Base-by-base conservation (phyloP, 2,329 filamentous ascomycete genomes). In the Epicoccum nigrum region DNA sequence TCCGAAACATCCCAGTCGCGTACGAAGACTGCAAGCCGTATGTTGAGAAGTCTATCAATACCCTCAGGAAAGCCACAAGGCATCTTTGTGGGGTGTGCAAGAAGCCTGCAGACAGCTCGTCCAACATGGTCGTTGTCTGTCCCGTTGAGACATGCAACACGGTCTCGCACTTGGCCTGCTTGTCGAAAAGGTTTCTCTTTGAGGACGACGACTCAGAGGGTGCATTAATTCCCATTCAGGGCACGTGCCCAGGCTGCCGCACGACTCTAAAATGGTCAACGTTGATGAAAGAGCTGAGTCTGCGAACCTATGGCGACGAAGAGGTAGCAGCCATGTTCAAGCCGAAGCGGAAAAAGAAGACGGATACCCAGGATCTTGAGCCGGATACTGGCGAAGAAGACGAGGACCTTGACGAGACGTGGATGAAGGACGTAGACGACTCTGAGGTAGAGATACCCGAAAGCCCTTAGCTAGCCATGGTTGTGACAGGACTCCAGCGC, bases 251-350 rank as follows among this genome's bases (percentile, higher is more conserved):
- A 0, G 75, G 76, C 16, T 97, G 93, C 67, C 74, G 79, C 1
- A 77, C 78, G 0, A 72, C 77, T 4, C 74, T 92, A 2, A 70
- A 79, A 42, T 97, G 93, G 93, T 78, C 80, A 0, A 83, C 88
- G 39, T 83, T 97, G 75, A 88, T 95, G 76, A 92, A 86, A 67
- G 92, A 96, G 68, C 74, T 96, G 61, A 94, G 83, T 42, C 74
- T 96, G 40, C 82, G 93, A 25, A 77, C 84, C 28, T 82, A 90
- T 19, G 92, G 88, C 0, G 73, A 81, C 46, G 87, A 88, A 50
- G 87, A 92, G 58, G 76, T 92, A 1, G 82, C 86, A 32, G 85
- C 85, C 59, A 64, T 96, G 20, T 79, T 91, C 60, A 89, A 84
- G 69, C 75, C 75, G 51, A 77, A 74, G 53, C 74, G 71, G n/a